Conservation (phyloP, 1,139 yeast genomes). For the Kurtzmaniella quercitrusa region DNA sequence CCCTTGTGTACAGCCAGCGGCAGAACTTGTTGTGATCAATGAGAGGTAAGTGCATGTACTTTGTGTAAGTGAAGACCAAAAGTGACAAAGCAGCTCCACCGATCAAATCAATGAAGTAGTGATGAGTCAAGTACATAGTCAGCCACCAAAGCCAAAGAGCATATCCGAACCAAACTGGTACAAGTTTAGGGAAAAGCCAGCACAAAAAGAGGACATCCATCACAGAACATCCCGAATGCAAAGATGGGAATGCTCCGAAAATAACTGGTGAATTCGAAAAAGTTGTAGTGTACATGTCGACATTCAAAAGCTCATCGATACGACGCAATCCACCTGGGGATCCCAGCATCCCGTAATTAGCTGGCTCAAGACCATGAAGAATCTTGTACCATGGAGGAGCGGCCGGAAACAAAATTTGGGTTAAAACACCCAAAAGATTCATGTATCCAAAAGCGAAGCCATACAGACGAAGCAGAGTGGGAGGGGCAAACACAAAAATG, state of each 20-base stretch:
- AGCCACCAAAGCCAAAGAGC: constrained; percentile 97
- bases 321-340: constrained; percentile 96
- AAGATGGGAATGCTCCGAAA: constrained; percentile 96
- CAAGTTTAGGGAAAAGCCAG: constrained; percentile 71
- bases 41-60: constrained; percentile 72
- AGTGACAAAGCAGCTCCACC: constrained; percentile 83
- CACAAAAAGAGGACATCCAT: constrained; percentile 86
- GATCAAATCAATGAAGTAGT: constrained; percentile 86
- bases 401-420: constrained; percentile 83
- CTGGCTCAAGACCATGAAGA: constrained; percentile 81
- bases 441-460: constrained; percentile 97
- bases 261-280: constrained; percentile 88
- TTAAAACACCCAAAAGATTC: constrained; percentile 79
- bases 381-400: constrained; percentile 99
- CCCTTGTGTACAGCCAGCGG: constrained; percentile 73
- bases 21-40: constrained; percentile 60
- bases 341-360: constrained; percentile 88
- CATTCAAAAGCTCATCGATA: constrained; percentile 75
- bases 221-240: constrained; percentile 90
- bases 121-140: constrained; percentile 95
- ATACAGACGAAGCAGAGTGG: constrained; percentile 79
- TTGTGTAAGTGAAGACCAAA: constrained; percentile 67
- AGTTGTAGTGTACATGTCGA: constrained; percentile 82
- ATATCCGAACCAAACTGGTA: constrained; percentile 64
- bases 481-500: constrained; percentile 87